phyloP scores from a whole-genome alignment of 768 basidiomycete genomes.

The Piloderma croceum region DNA sequence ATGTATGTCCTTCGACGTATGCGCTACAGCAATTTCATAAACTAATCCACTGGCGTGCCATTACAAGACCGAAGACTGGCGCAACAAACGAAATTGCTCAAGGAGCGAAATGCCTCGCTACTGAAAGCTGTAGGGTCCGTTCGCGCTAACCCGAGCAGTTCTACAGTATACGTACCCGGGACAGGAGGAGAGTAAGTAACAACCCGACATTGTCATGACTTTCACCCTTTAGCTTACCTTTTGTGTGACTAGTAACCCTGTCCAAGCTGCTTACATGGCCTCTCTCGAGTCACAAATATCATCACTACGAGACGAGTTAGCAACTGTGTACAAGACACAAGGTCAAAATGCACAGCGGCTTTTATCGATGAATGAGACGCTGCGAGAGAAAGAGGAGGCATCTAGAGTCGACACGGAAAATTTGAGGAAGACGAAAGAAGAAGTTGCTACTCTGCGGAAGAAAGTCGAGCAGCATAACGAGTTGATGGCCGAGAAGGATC shows the following conservation, averaged over 20 bases:
- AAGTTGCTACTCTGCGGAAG: constrained; percentile 59
- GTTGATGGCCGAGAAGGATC: constrained; percentile 83
- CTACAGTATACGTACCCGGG: constrained; percentile 56
- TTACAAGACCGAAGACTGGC: constrained; percentile 81
- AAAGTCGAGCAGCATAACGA: constrained; percentile 83
- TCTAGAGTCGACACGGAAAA: constrained; percentile 78
- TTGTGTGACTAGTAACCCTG: constrained; percentile 56
- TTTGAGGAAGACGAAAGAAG: constrained; percentile 70
- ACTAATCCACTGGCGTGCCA: constrained; percentile 7
- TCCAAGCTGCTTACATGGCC: constrained; percentile 80
- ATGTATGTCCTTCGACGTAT: constrained; percentile 50
- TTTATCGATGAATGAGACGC: constrained; percentile 89
- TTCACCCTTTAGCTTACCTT: not conserved
- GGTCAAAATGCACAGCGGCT: constrained; percentile 93
- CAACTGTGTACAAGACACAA: constrained; percentile 93
- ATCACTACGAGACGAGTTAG: constrained; percentile 84
- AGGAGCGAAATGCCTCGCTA: constrained; percentile 86
- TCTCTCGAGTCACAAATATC: constrained; percentile 95
- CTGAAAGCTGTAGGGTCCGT: constrained; percentile 78
- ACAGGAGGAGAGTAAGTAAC: constrained; percentile 65
- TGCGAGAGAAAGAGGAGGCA: constrained; percentile 89
- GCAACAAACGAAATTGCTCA: constrained; percentile 86
- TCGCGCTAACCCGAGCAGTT: constrained; percentile 53
- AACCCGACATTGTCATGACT: constrained; percentile 1
- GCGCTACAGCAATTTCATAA: constrained; percentile 9